These are phyloP conservation scores for Lentinula sp. DNA, from an alignment of 768 basidiomycete species.

Conservation along the genomic window DNA sequence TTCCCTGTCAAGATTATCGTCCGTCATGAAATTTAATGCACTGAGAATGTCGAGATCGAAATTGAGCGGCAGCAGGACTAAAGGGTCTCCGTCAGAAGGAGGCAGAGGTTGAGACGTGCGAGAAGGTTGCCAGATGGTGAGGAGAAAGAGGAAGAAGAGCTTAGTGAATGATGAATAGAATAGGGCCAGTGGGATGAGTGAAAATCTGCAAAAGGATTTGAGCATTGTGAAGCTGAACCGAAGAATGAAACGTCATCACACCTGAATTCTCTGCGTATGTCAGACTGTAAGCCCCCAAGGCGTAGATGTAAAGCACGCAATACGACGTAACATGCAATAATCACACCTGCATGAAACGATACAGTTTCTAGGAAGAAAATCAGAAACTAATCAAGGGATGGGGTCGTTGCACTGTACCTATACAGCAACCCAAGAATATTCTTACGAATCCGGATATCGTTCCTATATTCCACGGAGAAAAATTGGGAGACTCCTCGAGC, in stretches of 20 bases:
- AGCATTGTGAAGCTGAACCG: not conserved
- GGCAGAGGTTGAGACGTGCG: constrained; percentile 13
- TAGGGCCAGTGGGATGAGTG: constrained; percentile 70
- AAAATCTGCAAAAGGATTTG: constrained; percentile 37
- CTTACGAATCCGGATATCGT: constrained; percentile 45
- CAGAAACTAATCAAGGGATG: not conserved
- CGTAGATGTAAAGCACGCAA: constrained; percentile 35
- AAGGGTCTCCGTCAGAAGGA: constrained; percentile 17
- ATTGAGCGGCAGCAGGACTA: not conserved
- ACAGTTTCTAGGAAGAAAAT: constrained; percentile 51
- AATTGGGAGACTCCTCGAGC: constrained; percentile 26
- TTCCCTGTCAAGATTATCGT: constrained; percentile 70
- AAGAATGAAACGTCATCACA: constrained; percentile 14
- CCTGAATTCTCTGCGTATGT: constrained; percentile 61
- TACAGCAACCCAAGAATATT: constrained; percentile 58
- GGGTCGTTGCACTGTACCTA: constrained; percentile 35
- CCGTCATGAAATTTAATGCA: constrained; percentile 57
- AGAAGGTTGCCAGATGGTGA: constrained; percentile 73
- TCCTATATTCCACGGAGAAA: constrained; percentile 48
- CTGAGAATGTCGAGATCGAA: constrained; percentile 22
- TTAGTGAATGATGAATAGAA: constrained; percentile 84
- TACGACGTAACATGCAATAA: constrained; percentile 47
- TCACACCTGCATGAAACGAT: constrained; percentile 67
- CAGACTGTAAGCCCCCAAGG: constrained; percentile 29
- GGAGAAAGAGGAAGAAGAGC: constrained; percentile 73